These are phyloP conservation scores for Zoysia japonica DNA, from an alignment of 176 grass and related monocot genomes.

Conservation along the genomic window DNA sequence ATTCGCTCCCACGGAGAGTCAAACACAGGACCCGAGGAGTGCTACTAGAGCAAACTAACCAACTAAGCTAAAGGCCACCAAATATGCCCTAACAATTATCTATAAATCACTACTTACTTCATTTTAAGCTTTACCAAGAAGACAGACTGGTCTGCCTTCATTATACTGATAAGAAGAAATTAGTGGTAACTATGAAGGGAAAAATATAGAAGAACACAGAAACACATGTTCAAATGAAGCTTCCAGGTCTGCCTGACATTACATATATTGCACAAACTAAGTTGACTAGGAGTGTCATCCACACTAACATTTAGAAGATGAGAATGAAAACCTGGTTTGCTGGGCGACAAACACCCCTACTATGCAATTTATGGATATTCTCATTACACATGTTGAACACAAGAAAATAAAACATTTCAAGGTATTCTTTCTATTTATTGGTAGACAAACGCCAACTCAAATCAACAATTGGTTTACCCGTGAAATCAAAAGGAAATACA, in stretches of 20 bases:
- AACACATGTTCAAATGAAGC: constrained; percentile 14
- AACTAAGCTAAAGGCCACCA: too few species aligned
- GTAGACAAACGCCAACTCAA: too few species aligned
- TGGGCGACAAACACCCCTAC: too few species aligned
- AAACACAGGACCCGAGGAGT: too few species aligned
- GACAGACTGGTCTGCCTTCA: constrained; percentile 34
- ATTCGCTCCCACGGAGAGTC: too few species aligned
- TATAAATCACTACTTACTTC: constrained; percentile 32
- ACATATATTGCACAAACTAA: not conserved
- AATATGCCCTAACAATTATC: not conserved
- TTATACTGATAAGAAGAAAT: not conserved
- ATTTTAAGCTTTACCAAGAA: constrained; percentile 44
- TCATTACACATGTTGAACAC: too few species aligned
- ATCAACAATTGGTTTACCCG: too few species aligned
- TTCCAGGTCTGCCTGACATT: not conserved
- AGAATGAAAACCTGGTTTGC: not conserved
- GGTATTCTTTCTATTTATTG: too few species aligned
- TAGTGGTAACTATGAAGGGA: not conserved
- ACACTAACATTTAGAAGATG: not conserved
- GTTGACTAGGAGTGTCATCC: not conserved
- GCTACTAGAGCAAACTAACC: too few species aligned
- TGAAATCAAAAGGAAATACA: not conserved
- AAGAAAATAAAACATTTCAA: too few species aligned
- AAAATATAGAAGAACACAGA: constrained; percentile 15
- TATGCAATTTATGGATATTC: too few species aligned